phyloP scores from a whole-genome alignment of 345 rosid genomes.

The Eucalyptus sp. region DNA sequence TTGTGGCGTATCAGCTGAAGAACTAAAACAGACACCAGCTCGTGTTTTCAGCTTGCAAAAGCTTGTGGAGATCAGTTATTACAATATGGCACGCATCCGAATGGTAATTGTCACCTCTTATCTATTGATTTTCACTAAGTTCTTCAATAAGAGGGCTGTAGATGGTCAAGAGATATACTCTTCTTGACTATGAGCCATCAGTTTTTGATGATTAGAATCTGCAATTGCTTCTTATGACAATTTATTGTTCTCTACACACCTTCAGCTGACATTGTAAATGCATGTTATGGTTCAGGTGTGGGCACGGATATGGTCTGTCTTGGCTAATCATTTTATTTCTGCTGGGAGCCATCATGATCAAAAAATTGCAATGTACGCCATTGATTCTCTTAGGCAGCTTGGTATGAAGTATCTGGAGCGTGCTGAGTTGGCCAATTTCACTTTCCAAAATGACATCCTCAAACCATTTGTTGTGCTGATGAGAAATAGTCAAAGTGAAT shows the following conservation, averaged over 20 bases:
- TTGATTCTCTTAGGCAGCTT: constrained; percentile 93
- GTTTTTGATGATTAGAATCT: not conserved
- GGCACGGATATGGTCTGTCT: constrained; percentile 91
- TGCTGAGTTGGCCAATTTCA: constrained; percentile 83
- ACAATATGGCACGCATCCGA: constrained; percentile 95
- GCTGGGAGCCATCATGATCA: constrained; percentile 92
- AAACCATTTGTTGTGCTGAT: constrained; percentile 87
- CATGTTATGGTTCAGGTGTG: constrained; percentile 46
- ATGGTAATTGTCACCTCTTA: constrained; percentile 38
- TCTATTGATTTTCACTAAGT: not conserved
- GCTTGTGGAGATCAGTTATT: constrained; percentile 98
- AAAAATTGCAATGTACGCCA: constrained; percentile 92
- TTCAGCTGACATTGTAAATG: not conserved
- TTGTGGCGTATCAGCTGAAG: constrained; percentile 96
- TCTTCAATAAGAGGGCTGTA: not conserved
- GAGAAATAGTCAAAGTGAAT: constrained; percentile 74
- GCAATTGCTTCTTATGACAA: not conserved
- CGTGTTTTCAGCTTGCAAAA: constrained; percentile 99
- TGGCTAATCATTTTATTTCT: constrained; percentile 85
- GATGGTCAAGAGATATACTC: not conserved
- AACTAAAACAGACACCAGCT: constrained; percentile 91
- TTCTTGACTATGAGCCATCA: not conserved
- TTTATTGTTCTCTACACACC: not conserved
- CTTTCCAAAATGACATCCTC: constrained; percentile 92
- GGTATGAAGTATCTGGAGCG: constrained; percentile 90